Percentiles rank a stretch among this genome's conserved stretches.
phyloP scores from a whole-genome alignment of 2,329 filamentous ascomycete genomes.

The Colletotrichum sp. region DNA sequence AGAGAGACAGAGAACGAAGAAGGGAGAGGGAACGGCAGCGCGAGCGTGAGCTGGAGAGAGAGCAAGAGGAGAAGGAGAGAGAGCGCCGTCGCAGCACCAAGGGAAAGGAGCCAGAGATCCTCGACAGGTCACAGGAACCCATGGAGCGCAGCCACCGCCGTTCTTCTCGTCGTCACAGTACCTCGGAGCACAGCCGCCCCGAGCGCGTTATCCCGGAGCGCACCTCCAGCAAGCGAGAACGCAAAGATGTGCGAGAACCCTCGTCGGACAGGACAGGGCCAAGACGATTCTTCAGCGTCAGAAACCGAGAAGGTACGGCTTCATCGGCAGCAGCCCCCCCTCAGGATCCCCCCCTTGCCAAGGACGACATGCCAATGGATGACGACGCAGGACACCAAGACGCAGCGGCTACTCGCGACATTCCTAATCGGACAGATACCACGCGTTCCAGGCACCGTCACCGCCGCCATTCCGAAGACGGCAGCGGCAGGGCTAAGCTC shows the following conservation, averaged over 20 bases:
- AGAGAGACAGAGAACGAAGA: slow-evolving; percentile 1
- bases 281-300: slow-evolving; percentile 49
- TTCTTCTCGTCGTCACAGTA: slow-evolving; percentile 44
- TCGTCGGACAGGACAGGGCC: slow-evolving; percentile 26
- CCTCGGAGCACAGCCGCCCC: slow-evolving; percentile 34
- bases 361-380: slow-evolving; percentile 21
- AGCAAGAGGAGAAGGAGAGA: background rate
- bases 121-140: background rate
- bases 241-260: slow-evolving; percentile 22
- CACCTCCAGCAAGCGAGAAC: slow-evolving; percentile 29
- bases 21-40: slow-evolving; percentile 16
- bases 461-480: slow-evolving; percentile 32
- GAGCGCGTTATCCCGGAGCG: slow-evolving; percentile 7
- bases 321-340: slow-evolving; percentile 22
- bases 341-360: slow-evolving; percentile 22
- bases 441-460: slow-evolving; percentile 29
- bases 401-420: slow-evolving; percentile 30
- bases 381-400: slow-evolving; percentile 25
- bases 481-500: slow-evolving; percentile 24
- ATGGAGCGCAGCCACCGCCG: slow-evolving; percentile 36
- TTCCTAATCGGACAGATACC: slow-evolving; percentile 36
- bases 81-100: slow-evolving; percentile 29
- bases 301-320: slow-evolving; percentile 39
- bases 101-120: slow-evolving; percentile 35
- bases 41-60: slow-evolving; percentile 18